Conservation (phyloP, 371 early-diverging fungal genomes). For the Furculomyces boomerangus region DNA sequence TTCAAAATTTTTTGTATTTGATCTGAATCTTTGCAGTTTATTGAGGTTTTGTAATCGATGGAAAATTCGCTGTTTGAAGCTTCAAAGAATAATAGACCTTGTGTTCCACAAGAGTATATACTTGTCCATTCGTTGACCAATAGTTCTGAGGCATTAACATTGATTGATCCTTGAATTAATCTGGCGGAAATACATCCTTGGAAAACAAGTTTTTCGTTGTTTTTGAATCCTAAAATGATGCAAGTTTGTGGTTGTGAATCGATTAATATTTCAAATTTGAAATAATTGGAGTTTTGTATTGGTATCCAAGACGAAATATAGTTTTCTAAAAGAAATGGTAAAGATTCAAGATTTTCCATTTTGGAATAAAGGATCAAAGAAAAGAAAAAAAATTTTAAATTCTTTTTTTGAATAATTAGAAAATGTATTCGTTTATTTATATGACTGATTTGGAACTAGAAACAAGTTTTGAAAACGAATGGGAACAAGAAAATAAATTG, state of each 20-base stretch:
- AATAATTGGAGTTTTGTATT: neutral
- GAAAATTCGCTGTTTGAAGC: neutral
- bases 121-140: neutral
- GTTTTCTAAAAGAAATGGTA: too few species aligned
- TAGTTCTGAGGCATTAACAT: neutral
- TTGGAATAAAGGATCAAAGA: neutral
- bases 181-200: neutral
- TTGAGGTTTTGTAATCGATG: neutral
- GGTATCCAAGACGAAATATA: neutral
- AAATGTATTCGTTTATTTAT: neutral
- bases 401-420: neutral
- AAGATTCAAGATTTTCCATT: too few species aligned
- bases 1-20: neutral
- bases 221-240: neutral
- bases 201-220: neutral
- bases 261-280: neutral
- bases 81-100: neutral
- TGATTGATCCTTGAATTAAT: neutral
- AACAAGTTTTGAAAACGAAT: neutral
- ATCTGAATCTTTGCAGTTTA: neutral
- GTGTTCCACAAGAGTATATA: neutral
- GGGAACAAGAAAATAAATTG: neutral
- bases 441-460: neutral
- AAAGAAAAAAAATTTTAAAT: neutral
- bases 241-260: too few species aligned